Base-by-base conservation (phyloP, 352 stramenopile species). In the Pythium brassicae region DNA sequence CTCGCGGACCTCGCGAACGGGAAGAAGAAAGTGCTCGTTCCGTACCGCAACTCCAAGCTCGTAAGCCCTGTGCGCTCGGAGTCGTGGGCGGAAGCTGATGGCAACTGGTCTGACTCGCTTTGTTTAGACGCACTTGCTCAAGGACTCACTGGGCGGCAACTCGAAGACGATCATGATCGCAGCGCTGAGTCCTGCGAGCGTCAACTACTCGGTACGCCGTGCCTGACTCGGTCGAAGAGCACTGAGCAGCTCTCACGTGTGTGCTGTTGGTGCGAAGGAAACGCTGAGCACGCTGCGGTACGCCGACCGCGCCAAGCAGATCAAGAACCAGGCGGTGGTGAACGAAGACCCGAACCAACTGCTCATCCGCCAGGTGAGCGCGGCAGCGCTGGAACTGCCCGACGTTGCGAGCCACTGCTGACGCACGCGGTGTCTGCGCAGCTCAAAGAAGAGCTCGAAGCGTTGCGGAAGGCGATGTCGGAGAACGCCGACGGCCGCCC, bases 131-230 rank as follows among this genome's bases (percentile, higher is more conserved):
- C 84, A 93, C 55, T 53, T 94, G 34, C 72, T 94, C 25, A 92
- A 92, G 55, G 83, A 92, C 60, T 94, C 84, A 0, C 68, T 96
- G 2, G 87, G 87, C 42, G 87, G 85, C 29, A 95, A 96, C 57
- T 89, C 84, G 2, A 97, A 96, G 57, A 94, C 87, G 19, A 94
- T 96, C 34, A 95, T 95, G 87, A 95, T 96, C 45, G 87, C 88
- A 35, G 86, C 87, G 17, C 63, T 97, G 29, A 94, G 86, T 55
- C 89, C 89, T 52, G 86, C 83, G 0, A 89, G 80, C 29, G 76
- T 96, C 4, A 97, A 96, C 53, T 95, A 94, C 49, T 92, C 79
- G 22, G 82, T 89, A 52, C 23, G 63, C 17, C n/a, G 10, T 15
- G 7, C 11, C 17, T 45, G 39, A 23, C 47, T 8, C 25, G 26